Evolutionary conservation across 495 filamentous ascomycete species (phyloP).

Genomic region (Aspergillus campestris): DNA sequence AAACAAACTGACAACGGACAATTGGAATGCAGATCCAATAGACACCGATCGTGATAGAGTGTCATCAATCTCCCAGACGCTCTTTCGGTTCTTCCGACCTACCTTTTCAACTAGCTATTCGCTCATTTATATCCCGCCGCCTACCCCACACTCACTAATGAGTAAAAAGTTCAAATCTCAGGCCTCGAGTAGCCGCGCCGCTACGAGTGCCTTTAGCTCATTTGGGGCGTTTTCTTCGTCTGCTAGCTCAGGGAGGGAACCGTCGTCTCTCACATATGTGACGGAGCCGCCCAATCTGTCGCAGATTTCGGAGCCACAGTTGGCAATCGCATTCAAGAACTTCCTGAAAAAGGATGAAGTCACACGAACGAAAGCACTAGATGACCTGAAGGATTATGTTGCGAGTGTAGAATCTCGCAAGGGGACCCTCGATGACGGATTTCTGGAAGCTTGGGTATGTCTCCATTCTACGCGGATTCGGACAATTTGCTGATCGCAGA

Average conservation of each 20-base stretch:
- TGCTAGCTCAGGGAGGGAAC: constrained; percentile 34
- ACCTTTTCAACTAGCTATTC: not conserved
- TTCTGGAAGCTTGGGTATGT: constrained; percentile 84
- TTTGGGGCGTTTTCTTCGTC: constrained; percentile 44
- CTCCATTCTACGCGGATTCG: constrained; percentile 7
- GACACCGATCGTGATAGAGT: no score
- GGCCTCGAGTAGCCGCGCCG: constrained; percentile 63
- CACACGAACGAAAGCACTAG: constrained; percentile 87
- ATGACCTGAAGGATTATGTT: constrained; percentile 68
- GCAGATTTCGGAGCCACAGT: constrained; percentile 63
- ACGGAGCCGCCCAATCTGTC: constrained; percentile 77
- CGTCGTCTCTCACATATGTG: constrained; percentile 71
- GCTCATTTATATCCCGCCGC: constrained; percentile 20
- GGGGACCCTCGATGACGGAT: constrained; percentile 59
- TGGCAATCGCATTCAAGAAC: constrained; percentile 85
- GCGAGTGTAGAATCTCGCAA: constrained; percentile 32
- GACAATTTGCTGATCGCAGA: constrained; percentile 9
- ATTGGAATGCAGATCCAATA: no score
- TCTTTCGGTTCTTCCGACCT: not conserved
- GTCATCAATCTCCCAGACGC: no score
- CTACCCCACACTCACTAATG: constrained; percentile 43
- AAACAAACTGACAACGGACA: no score
- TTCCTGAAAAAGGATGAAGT: constrained; percentile 85
- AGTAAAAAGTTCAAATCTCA: constrained; percentile 65
- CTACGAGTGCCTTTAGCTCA: constrained; percentile 38